Conservation (phyloP, 768 basidiomycete species). For the Leucocoprinus birnbaumii region DNA sequence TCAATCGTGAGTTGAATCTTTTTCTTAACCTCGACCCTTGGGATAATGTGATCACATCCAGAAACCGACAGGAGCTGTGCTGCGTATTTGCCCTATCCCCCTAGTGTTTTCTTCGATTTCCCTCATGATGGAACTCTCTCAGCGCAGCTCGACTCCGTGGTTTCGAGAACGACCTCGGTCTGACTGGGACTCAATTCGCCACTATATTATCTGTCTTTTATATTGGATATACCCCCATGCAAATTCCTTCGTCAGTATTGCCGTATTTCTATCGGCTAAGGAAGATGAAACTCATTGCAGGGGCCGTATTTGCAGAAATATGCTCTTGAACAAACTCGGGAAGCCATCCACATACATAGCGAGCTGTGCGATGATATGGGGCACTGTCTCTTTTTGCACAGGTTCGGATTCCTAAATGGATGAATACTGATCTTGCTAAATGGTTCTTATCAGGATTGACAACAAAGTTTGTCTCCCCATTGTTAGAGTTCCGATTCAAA, state of each 20-base stretch:
- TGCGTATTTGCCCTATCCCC: constrained; percentile 32
- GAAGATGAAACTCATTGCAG: no score
- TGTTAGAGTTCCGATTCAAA: neutral
- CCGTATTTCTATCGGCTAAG: no score
- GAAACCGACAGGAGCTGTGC: constrained; percentile 74
- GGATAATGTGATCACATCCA: constrained; percentile 8
- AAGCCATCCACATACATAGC: constrained; percentile 65
- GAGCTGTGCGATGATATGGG: constrained; percentile 66
- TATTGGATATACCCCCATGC: constrained; percentile 69
- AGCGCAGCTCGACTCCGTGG: constrained; percentile 66
- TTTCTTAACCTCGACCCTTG: neutral
- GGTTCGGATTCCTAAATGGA: constrained; percentile 26
- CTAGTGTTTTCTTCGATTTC: neutral
- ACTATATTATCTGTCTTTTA: constrained; percentile 61
- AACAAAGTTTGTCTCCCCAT: constrained; percentile 25
- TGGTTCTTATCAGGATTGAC: constrained; percentile 31
- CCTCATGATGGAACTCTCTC: neutral
- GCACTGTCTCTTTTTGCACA: constrained; percentile 45
- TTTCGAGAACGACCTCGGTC: constrained; percentile 57
- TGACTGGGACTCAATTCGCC: constrained; percentile 57
- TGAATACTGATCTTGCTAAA: neutral
- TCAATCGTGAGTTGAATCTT: constrained; percentile 31
- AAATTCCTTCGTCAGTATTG: constrained; percentile 56
- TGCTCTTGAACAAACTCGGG: constrained; percentile 62
- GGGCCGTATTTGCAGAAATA: constrained; percentile 53